Evolutionary conservation across 2,329 filamentous ascomycete genomes (phyloP).

Genomic region (Alternaria panax): DNA sequence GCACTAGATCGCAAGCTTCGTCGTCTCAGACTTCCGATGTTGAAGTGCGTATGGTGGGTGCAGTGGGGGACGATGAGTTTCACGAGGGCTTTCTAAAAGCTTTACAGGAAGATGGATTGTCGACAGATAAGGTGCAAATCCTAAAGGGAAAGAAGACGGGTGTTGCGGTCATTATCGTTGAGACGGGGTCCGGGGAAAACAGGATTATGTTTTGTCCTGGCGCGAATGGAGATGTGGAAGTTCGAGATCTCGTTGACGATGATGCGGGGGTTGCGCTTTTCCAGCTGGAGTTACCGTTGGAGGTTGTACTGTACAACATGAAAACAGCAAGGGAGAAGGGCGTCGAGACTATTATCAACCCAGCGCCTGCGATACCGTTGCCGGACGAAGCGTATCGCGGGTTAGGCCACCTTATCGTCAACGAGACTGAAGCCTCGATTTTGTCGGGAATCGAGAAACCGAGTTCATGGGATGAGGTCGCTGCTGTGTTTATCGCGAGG

Average conservation of each 20-base stretch:
- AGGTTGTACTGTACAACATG: slow-evolving; percentile 51
- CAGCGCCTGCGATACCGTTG: slow-evolving; percentile 73
- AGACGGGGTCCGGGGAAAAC: slow-evolving; percentile 58
- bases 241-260: slow-evolving; percentile 48
- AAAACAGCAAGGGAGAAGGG: slow-evolving; percentile 43
- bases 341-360: slow-evolving; percentile 76
- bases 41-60: slow-evolving; percentile 59
- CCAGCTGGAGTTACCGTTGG: slow-evolving; percentile 57
- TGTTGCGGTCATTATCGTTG: slow-evolving; percentile 59
- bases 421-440: slow-evolving; percentile 86
- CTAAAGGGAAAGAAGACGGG: slow-evolving; percentile 56
- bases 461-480: slow-evolving; percentile 45
- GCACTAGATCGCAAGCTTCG: slow-evolving; percentile 51
- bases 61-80: slow-evolving; percentile 58
- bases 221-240: slow-evolving; percentile 54
- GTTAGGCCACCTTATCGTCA: slow-evolving; percentile 82
- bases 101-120: slow-evolving; percentile 55
- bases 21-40: slow-evolving; percentile 41
- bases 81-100: slow-evolving; percentile 51
- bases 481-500: slow-evolving; percentile 64
- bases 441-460: slow-evolving; percentile 63
- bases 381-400: slow-evolving; percentile 71
- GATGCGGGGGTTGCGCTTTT: slow-evolving; percentile 55
- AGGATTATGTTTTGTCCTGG: slow-evolving; percentile 58
- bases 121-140: slow-evolving; percentile 50